Base-by-base conservation (phyloP, 2,329 filamentous ascomycete species). In the Talaromyces amestolkiae region DNA sequence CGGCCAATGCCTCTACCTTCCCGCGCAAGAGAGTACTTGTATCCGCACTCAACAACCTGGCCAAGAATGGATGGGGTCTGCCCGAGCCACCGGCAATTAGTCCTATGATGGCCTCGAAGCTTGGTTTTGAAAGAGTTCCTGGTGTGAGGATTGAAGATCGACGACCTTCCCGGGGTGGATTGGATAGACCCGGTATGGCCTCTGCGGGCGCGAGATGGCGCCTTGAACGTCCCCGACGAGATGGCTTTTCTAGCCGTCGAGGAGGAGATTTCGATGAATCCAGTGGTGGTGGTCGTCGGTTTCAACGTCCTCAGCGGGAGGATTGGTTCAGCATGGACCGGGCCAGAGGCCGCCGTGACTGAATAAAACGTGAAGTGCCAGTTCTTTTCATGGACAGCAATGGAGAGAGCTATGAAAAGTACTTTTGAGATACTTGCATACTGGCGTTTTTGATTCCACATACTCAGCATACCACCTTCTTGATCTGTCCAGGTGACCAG, bases 11-110 rank as follows among this genome's bases (percentile, higher is more conserved):
- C 10, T 65, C 68, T 15, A 65, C 69, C 31, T 74, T 79, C 58
- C 24, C 49, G 9, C 65, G 78, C 65, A 81, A 81, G 69, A 72
- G 75, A 8, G 68, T 66, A 9, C 72, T 84, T 10, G 67, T 85
- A n/a, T 72, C 78, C 15, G 74, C 75, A 10, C 75, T 84, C 33
- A 83, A 84, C 68, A 71, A 78, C 58, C 72, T 81, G 19, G 77
- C 80, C 8, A 74, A 78, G 49, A 77, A 81, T 66, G 82, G 82
- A 7, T 85, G 81, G 78, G 79, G 81, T 6, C 76, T 84, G 72
- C 67, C 75, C 4, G 68, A 72, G 27, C 77, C 80, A 15, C 83
- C 83, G 6, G 31, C 58, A 1, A 62, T 80, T 15, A 63, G 61
- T 22, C 59, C 62, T 3, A 58, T 37, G 6, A 53, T 75, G 27